phyloP scores from a whole-genome alignment of 106 monocot species.

The Chionographis japonica region DNA sequence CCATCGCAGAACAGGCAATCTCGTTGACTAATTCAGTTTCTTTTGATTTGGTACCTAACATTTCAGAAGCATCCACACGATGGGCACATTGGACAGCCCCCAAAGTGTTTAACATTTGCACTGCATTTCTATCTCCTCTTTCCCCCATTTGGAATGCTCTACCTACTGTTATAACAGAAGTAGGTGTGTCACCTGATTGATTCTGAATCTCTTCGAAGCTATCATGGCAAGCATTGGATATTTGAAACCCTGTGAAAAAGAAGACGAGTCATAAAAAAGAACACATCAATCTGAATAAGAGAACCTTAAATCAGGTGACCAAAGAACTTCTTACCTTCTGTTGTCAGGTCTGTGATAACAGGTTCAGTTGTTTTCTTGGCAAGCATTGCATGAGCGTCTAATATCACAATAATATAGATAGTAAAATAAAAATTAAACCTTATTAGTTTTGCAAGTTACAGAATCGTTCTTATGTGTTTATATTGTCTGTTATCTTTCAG shows the following conservation, averaged over 20 bases:
- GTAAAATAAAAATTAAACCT: no score
- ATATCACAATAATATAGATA: no score
- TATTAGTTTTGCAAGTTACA: no score
- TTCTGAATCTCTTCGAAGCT: constrained; percentile 1
- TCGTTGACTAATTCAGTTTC: constrained; percentile 5
- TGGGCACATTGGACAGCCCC: background rate
- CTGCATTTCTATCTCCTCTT: background rate
- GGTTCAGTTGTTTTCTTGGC: constrained; percentile 13
- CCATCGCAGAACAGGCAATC: constrained; percentile 4
- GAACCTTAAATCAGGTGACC: background rate
- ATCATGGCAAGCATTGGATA: constrained; percentile 7
- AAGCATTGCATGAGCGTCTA: no score
- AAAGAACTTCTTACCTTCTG: constrained; percentile 16
- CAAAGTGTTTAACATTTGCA: background rate
- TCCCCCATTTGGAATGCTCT: background rate
- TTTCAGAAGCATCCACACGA: background rate
- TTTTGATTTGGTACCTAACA: constrained; percentile 6
- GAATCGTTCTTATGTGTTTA: no score
- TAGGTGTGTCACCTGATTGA: background rate
- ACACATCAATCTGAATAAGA: background rate
- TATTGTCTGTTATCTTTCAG: no score
- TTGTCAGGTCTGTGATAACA: background rate
- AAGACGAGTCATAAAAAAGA: background rate
- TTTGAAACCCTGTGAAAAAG: constrained; percentile 14
- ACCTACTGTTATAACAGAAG: background rate